Percentiles rank a stretch among this genome's conserved stretches.
These are phyloP conservation scores for Komagataella kurtzmanii DNA, from an alignment of 805 yeast species.

Conservation along the genomic window DNA sequence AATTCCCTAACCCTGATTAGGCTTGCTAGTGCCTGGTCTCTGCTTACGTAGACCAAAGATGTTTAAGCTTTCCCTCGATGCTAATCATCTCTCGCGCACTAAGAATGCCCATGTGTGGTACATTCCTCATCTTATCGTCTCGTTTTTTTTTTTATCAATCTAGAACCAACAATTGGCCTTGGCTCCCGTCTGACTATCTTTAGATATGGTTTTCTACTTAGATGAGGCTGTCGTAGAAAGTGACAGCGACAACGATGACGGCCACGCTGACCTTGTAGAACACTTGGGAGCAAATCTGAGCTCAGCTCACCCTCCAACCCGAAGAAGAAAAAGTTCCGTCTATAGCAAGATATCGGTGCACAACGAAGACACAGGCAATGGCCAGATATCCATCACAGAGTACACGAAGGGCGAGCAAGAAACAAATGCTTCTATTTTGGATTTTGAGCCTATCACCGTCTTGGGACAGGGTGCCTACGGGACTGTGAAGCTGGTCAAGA, in stretches of 20 bases:
- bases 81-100: background rate
- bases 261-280: background rate
- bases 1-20: too few species aligned
- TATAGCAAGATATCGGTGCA: background rate
- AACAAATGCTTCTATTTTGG: slow-evolving; percentile 16
- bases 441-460: slow-evolving; percentile 65
- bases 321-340: background rate
- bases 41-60: background rate
- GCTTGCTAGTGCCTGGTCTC: too few species aligned
- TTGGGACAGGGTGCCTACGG: slow-evolving; percentile 87
- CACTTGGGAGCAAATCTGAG: background rate
- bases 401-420: background rate
- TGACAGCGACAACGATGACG: background rate
- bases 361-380: background rate
- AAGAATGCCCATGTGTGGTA: background rate
- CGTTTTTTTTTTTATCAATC: background rate
- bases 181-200: background rate
- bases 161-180: background rate
- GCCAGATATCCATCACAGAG: background rate
- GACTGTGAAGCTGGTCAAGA: slow-evolving; percentile 67
- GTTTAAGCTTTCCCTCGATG: background rate
- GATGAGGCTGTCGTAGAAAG: background rate
- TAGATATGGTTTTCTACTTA: background rate
- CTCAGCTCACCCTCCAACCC: background rate
- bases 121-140: background rate